Evolutionary conservation across 345 rosid genomes (phyloP).

Genomic region (Citrus trifoliata): DNA sequence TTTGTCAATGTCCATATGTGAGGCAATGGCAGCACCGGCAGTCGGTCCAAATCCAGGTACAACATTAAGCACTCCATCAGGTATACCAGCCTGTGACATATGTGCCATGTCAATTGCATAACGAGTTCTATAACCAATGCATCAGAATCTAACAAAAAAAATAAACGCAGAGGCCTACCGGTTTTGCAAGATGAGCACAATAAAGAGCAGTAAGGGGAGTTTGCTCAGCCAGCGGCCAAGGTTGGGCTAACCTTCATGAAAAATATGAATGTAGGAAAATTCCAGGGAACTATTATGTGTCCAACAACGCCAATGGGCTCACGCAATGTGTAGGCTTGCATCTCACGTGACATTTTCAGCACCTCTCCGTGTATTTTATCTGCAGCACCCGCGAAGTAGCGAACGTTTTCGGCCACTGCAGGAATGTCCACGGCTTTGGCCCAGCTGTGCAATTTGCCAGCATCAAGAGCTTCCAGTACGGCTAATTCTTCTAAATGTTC

Average conservation of each 20-base stretch:
- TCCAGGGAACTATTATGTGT: conserved; percentile 83
- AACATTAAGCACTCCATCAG: conserved; percentile 82
- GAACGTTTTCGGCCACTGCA: conserved; percentile 19
- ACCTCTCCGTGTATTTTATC: conserved; percentile 86
- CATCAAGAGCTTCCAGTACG: conserved; percentile 61
- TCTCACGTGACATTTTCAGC: conserved; percentile 47
- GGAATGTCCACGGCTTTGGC: conserved; percentile 59
- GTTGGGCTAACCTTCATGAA: conserved; percentile 63
- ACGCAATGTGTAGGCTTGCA: conserved; percentile 66
- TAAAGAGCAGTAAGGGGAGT: conserved; percentile 85
- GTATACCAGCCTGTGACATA: conserved; percentile 60
- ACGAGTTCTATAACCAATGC: not conserved
- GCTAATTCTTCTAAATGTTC: conserved; percentile 64
- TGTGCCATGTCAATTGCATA: not conserved
- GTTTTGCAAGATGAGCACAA: conserved; percentile 58
- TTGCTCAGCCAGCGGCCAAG: conserved; percentile 84
- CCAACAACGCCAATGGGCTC: conserved; percentile 90
- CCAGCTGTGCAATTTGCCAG: conserved; percentile 46
- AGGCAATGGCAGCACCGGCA: conserved; percentile 73
- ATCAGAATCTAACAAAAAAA: not conserved
- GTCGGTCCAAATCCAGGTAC: conserved; percentile 70
- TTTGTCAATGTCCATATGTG: conserved; percentile 85
- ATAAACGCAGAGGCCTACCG: conserved; percentile 18
- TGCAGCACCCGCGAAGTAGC: conserved; percentile 85
- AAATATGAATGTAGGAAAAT: conserved; percentile 65